phyloP scores from a whole-genome alignment of 768 basidiomycete species.

The Tephrocybe sp. region DNA sequence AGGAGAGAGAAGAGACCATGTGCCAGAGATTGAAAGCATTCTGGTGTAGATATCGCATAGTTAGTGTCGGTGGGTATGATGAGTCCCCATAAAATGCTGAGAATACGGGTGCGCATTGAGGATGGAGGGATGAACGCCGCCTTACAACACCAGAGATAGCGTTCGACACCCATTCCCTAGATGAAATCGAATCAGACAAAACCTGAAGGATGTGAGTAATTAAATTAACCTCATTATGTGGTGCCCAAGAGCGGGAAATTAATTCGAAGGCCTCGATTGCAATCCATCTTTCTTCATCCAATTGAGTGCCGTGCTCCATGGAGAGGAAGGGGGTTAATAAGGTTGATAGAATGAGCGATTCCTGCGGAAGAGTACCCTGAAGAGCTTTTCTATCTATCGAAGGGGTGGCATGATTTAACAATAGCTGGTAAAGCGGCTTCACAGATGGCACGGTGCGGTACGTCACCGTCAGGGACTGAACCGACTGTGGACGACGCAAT shows the following conservation, averaged over 20 bases:
- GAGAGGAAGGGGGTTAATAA: constrained; percentile 57
- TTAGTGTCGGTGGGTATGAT: constrained; percentile 43
- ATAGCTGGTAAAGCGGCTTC: constrained; percentile 41
- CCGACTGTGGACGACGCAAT: constrained; percentile 44
- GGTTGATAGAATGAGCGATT: constrained; percentile 57
- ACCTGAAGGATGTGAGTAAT: neutral
- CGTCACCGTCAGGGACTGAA: constrained; percentile 30
- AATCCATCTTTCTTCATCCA: constrained; percentile 53
- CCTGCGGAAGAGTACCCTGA: constrained; percentile 48
- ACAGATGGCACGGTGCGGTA: constrained; percentile 36
- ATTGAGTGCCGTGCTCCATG: constrained; percentile 28
- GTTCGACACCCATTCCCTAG: constrained; percentile 49
- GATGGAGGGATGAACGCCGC: constrained; percentile 48
- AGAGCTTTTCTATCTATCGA: constrained; percentile 23
- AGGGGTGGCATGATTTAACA: constrained; percentile 45
- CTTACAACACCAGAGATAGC: constrained; percentile 71
- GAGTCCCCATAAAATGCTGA: constrained; percentile 49
- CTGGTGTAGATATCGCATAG: constrained; percentile 40
- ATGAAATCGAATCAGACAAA: constrained; percentile 1
- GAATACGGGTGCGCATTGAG: constrained; percentile 45
- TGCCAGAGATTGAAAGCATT: constrained; percentile 50
- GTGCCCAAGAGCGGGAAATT: constrained; percentile 55
- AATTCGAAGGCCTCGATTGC: constrained; percentile 66
- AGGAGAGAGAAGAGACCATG: constrained; percentile 54
- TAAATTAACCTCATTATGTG: constrained; percentile 51